Evolutionary conservation across 192 early-diverging fungal genomes (phyloP).

Genomic region (Backusella tarrabulga): DNA sequence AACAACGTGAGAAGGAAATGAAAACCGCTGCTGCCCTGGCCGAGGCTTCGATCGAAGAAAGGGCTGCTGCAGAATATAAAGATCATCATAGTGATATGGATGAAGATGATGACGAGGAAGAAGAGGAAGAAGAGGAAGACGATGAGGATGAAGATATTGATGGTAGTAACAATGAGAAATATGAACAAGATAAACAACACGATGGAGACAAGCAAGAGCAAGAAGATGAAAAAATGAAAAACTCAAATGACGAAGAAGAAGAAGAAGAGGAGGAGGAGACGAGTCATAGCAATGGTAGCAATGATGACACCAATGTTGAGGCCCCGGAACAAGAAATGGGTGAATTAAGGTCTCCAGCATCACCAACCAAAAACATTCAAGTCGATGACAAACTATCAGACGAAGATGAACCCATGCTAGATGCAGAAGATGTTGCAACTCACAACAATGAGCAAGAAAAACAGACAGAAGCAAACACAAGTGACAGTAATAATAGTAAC

Average conservation of each 20-base stretch:
- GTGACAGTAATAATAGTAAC: not conserved
- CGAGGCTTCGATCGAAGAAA: not conserved
- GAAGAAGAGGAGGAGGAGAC: too few relatives aligned
- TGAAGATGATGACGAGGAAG: not conserved
- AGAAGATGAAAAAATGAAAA: not conserved
- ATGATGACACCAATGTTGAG: too few relatives aligned
- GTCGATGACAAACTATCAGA: not conserved
- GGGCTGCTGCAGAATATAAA: conserved; percentile 5
- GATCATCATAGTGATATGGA: not conserved
- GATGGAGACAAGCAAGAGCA: not conserved
- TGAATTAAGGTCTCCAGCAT: not conserved
- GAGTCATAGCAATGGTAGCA: not conserved
- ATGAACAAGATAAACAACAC: not conserved
- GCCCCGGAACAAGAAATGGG: not conserved
- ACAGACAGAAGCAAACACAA: not conserved
- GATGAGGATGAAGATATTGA: not conserved
- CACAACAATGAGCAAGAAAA: not conserved
- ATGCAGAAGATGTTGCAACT: not conserved
- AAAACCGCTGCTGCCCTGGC: conserved; percentile 1
- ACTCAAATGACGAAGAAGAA: not conserved
- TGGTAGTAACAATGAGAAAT: not conserved
- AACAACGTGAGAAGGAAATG: conserved; percentile 11
- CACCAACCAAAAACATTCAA: not conserved
- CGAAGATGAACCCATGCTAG: conserved; percentile 8
- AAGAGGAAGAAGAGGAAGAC: not conserved